phyloP scores from a whole-genome alignment of 495 filamentous ascomycete species.

The Monascus purpureus region DNA sequence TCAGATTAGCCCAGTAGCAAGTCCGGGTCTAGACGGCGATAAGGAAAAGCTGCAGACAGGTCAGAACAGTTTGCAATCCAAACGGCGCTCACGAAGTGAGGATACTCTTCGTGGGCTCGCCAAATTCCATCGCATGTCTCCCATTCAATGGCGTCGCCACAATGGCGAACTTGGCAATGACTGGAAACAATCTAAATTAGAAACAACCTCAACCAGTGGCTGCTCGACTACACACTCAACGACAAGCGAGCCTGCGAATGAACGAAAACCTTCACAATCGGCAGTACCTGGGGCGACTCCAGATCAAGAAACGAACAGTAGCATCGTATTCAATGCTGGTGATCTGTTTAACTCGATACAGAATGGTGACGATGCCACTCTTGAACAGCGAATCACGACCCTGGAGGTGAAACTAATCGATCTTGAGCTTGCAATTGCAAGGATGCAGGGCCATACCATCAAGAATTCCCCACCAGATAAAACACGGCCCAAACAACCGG shows the following conservation, averaged over 20 bases:
- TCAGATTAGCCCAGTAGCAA: constrained; percentile 4
- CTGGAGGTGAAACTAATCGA: constrained; percentile 43
- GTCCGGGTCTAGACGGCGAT: constrained; percentile 9
- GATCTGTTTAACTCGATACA: constrained; percentile 30
- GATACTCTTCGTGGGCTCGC: constrained; percentile 8
- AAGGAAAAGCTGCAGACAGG: not conserved
- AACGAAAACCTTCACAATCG: not conserved
- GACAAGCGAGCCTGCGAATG: constrained; percentile 7
- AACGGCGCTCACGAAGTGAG: constrained; percentile 20
- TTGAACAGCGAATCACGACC: constrained; percentile 38
- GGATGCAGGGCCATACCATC: constrained; percentile 28
- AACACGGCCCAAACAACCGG: constrained; percentile 10
- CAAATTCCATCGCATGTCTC: constrained; percentile 18
- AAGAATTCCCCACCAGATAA: constrained; percentile 8
- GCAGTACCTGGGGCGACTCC: no score
- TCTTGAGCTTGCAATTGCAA: constrained; percentile 39
- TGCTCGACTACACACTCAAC: constrained; percentile 13
- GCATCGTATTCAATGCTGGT: constrained; percentile 26
- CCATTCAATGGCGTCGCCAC: constrained; percentile 19
- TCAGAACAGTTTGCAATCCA: constrained; percentile 3
- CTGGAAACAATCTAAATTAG: constrained; percentile 13
- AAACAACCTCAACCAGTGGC: constrained; percentile 14
- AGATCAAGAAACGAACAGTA: constrained; percentile 5
- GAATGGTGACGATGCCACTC: constrained; percentile 28
- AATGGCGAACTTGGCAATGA: constrained; percentile 15